phyloP scores from a whole-genome alignment of 106 monocot genomes.

The Phalaenopsis aphrodite region DNA sequence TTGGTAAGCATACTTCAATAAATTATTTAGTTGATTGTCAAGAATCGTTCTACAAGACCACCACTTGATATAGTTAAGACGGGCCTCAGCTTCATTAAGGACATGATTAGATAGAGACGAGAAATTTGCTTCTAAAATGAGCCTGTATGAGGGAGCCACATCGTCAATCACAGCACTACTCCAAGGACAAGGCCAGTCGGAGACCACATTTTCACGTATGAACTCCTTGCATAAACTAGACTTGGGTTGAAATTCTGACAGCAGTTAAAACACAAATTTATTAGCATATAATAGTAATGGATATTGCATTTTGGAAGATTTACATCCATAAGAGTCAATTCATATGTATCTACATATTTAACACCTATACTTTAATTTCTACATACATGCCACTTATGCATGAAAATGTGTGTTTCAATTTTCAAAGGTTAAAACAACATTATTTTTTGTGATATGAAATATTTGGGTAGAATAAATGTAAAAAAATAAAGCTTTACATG shows the following conservation, averaged over 20 bases:
- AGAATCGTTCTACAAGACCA: slow-evolving; percentile 65
- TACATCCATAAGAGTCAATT: no score
- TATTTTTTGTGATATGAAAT: no score
- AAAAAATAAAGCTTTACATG: no score
- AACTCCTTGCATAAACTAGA: slow-evolving; percentile 3
- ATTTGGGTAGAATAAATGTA: no score
- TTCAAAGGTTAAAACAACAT: no score
- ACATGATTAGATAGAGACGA: slow-evolving; percentile 28
- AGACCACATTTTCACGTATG: neutral
- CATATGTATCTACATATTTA: no score
- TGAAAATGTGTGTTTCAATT: no score
- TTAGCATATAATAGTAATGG: neutral
- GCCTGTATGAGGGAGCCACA: slow-evolving; percentile 63
- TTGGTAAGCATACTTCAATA: slow-evolving; percentile 47
- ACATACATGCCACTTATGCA: no score
- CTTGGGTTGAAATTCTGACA: slow-evolving; percentile 31
- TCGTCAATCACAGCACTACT: slow-evolving; percentile 42
- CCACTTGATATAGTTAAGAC: slow-evolving; percentile 28
- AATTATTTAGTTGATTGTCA: slow-evolving; percentile 37
- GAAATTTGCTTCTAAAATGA: slow-evolving; percentile 65
- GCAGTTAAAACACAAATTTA: neutral
- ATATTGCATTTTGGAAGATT: neutral
- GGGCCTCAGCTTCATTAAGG: slow-evolving; percentile 15
- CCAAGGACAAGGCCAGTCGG: slow-evolving; percentile 80
- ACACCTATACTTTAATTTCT: no score